phyloP scores from a whole-genome alignment of 352 stramenopile species.

The Phytophthora sojae region DNA sequence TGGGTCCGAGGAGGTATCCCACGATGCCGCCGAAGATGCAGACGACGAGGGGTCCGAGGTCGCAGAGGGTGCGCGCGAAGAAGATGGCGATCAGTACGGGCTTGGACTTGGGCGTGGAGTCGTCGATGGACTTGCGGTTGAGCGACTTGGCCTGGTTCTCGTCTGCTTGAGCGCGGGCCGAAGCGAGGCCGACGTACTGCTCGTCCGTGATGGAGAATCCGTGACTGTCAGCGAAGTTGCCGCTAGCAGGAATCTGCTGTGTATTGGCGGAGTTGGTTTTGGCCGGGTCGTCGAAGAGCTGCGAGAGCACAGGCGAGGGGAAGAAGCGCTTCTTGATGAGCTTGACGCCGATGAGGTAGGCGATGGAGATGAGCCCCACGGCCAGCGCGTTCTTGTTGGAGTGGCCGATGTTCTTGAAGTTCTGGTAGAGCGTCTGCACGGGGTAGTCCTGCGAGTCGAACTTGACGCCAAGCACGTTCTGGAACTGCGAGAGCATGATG shows the following conservation, averaged over 20 bases:
- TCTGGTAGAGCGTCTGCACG: constrained; percentile 56
- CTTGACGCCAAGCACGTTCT: constrained; percentile 78
- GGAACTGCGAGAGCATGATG: constrained; percentile 91
- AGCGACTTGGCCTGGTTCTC: constrained; percentile 16
- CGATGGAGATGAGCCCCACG: constrained; percentile 44
- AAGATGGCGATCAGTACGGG: constrained; percentile 32
- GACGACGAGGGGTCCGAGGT: constrained; percentile 77
- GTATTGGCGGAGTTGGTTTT: background rate
- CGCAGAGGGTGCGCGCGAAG: constrained; percentile 50
- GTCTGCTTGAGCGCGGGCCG: constrained; percentile 2
- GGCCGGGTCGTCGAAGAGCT: constrained; percentile 19
- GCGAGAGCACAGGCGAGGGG: constrained; percentile 15
- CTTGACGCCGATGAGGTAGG: constrained; percentile 27
- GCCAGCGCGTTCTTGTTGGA: constrained; percentile 75
- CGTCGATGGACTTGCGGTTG: constrained; percentile 24
- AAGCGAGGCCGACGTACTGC: constrained; percentile 36
- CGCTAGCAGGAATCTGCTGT: background rate
- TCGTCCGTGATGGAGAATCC: constrained; percentile 53
- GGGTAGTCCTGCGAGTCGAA: constrained; percentile 50
- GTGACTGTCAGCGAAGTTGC: constrained; percentile 22
- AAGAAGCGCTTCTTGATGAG: constrained; percentile 35
- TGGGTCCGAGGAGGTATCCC: constrained; percentile 54
- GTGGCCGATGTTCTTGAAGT: constrained; percentile 60
- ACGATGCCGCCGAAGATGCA: constrained; percentile 69
- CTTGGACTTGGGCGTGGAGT: constrained; percentile 4